Evolutionary conservation across 2,329 filamentous ascomycete species (phyloP), one percentile per base, ranked within the genome.

Genomic region (Fusarium sp.): DNA sequence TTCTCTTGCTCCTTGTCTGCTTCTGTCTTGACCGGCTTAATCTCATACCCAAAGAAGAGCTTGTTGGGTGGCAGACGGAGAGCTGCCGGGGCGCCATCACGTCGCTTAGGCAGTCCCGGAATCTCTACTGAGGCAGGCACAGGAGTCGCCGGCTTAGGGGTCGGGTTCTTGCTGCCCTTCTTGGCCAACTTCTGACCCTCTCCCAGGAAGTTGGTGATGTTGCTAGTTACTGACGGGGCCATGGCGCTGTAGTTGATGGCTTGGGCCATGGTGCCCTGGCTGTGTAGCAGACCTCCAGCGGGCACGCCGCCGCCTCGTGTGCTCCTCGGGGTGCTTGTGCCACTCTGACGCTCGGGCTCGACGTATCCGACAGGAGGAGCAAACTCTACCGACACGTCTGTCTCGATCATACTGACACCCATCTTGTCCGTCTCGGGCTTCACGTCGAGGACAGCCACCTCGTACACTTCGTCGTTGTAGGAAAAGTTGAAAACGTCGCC

Each of bases 191-290:
- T 93, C 80, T 98, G 94, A 1, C 97, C 97, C 38, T 91, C 90
- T 3, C 91, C 90, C 1, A 93, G 82, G 82, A 98, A 98, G 81
- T 97, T 93, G 1, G 94, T 95, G 0, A 92, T 87, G 7, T 90
- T 90, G 15, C 90, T 91, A 15, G 91, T 88, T 3, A 94, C 89
- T 4, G 91, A 91, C 1, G 97, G 95, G 1, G 95, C 94, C 75
- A 99, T 97, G 35, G 95, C 90, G 62, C 91, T 90, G 84, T 98
- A 99, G 86, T 98, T 98, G 86, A 99, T 98, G n/a, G 95, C 91
- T 79, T 98, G 95, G 0, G 97, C 95, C 97, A 99, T 99, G 70
- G 92, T 95, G 12, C 97, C 97, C 78, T 97, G 94, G 71, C 88
- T 91, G 82, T 97, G 95, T 27, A 98, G 83, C 17, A 93, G 85